These are phyloP conservation scores for Suillus subaureus DNA, from an alignment of 768 basidiomycete species.

Conservation along the genomic window DNA sequence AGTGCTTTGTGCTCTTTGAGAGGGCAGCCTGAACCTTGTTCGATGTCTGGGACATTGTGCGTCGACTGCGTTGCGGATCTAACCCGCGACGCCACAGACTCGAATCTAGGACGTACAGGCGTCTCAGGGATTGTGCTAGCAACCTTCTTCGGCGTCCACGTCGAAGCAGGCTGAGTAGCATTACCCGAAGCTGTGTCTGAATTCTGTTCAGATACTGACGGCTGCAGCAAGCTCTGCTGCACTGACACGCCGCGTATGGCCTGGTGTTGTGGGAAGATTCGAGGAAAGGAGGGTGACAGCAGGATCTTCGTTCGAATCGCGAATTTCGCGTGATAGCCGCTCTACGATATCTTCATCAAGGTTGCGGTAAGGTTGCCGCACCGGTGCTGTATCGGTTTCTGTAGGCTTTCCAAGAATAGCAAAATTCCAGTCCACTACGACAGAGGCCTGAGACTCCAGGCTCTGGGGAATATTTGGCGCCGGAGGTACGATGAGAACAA, in stretches of 20 bases:
- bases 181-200: neutral
- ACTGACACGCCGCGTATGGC: conserved; percentile 19
- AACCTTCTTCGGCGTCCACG: conserved; percentile 13
- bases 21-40: conserved; percentile 4
- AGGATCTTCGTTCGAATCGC: conserved; percentile 19
- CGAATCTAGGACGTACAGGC: conserved; percentile 20
- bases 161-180: neutral
- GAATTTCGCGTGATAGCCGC: conserved; percentile 26
- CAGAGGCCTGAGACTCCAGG: conserved; percentile 56
- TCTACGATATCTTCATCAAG: conserved; percentile 24
- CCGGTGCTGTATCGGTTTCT: conserved; percentile 16
- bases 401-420: conserved; percentile 38
- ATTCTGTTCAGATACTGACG: conserved; percentile 14
- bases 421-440: conserved; percentile 51
- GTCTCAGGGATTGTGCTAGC: conserved; percentile 18
- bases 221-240: conserved; percentile 29
- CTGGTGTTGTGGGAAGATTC: conserved; percentile 3
- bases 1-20: conserved; percentile 7
- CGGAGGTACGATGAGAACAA: conserved; percentile 51
- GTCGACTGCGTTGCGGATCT: conserved; percentile 19
- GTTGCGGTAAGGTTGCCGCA: conserved; percentile 31
- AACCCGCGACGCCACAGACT: conserved; percentile 20
- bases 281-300: conserved; percentile 12
- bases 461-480: conserved; percentile 41
- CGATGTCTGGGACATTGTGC: conserved; percentile 12